Conservation (phyloP, 805 yeast species). For the Kluyveromyces nonfermentans region DNA sequence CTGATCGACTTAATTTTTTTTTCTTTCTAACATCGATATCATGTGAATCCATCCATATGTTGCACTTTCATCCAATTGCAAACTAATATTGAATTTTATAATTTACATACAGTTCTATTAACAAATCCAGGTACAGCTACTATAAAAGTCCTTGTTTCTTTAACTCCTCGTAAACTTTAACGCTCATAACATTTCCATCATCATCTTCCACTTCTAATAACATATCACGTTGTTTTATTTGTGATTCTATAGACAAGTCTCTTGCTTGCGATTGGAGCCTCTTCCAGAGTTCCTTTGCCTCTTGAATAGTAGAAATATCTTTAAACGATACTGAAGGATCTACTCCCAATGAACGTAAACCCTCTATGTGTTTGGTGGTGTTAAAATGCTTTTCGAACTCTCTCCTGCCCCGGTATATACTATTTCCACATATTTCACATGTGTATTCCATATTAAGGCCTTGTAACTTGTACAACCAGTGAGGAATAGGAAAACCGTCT, state of each 20-base stretch:
- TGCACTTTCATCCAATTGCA: no score
- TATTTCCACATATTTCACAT: constrained; percentile 85
- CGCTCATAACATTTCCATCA: constrained; percentile 87
- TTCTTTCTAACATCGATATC: neutral
- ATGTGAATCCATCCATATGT: neutral
- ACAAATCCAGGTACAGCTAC: neutral
- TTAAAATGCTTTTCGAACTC: constrained; percentile 67
- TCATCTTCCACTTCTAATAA: constrained; percentile 82
- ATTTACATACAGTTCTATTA: neutral
- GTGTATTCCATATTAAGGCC: constrained; percentile 64
- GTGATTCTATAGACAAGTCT: neutral
- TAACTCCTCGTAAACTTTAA: constrained; percentile 71
- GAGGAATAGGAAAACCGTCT: constrained; percentile 89
- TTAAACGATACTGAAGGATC: constrained; percentile 42
- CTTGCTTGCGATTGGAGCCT: constrained; percentile 25
- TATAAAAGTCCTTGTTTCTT: constrained; percentile 79
- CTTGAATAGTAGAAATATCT: constrained; percentile 57
- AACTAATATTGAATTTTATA: no score
- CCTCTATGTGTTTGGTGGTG: constrained; percentile 61
- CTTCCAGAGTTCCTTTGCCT: constrained; percentile 54
- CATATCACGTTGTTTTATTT: constrained; percentile 27
- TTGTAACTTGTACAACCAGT: constrained; percentile 84
- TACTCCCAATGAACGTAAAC: constrained; percentile 68
- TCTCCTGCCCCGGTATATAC: constrained; percentile 60
- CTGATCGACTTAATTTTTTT: neutral